Base-by-base conservation (phyloP, 495 filamentous ascomycete genomes). In the Collariella sp. region DNA sequence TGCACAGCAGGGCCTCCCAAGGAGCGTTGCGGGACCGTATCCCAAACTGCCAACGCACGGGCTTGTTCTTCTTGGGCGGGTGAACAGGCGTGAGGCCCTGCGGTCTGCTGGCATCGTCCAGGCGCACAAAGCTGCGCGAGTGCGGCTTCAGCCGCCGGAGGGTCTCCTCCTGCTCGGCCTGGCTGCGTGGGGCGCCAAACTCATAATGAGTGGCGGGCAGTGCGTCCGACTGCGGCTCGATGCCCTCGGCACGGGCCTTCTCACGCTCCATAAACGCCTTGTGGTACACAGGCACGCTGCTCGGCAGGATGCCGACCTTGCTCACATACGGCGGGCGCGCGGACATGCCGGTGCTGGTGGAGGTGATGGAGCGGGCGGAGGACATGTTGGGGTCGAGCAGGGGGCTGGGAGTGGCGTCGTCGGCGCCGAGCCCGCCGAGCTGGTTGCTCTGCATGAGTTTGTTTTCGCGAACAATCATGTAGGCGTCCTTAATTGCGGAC, bases 401-500 rank as follows among this genome's bases (percentile, higher is more conserved):
- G 16, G 69, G 68, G 46, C 69, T 70, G 6, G 58, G 45, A n/a
- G 54, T 62, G 5, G 57, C 46, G 16, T 66, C 61, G 16, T 62
- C 59, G 38, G 51, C 40, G 4, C 41, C 29, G 41, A 56, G 51
- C 11, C 38, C 48, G 15, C 39, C 53, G 10, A 62, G 55, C 59
- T 64, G 90, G 68, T 89, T 95, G 31, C 82, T 85, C 63, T 89
- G 87, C 94, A 96, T 97, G 64, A 98, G 80, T 67, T 96, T 90
- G 68, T 98, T 97, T 71, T 98, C 93, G 46, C 91, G 82, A 29
- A 97, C 89, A 62, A 98, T 97, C 70, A 95, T 83, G 69, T 97
- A 98, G 13, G 93, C 93, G 76, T 98, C 93, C 67, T 98, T 98
- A 72, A 98, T 95, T 13, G 94, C 90, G 55, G 88, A 96, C 35